Base-by-base conservation (phyloP, 805 yeast genomes). In the Wickerhamomyces subpelliculosus region DNA sequence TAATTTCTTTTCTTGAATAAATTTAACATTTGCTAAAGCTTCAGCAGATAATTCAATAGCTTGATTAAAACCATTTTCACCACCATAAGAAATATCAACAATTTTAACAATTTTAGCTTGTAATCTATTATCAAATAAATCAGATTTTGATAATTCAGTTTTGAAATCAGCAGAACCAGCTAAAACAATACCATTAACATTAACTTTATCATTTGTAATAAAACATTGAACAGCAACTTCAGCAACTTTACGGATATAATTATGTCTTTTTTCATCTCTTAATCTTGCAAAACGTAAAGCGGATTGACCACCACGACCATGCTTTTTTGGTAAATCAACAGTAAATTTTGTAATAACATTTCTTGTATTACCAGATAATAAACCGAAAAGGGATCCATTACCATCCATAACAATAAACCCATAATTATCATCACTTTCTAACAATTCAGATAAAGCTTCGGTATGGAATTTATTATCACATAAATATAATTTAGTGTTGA, bases 251-350 rank as follows among this genome's bases (percentile, higher is more conserved):
- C 99, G 79, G 45, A 93, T 94, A 68, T 93, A 93, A 64, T 93
- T 93, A 66, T 93, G 99, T 72, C 99, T 87, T 65, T 93, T 93
- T 68, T 93, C 98, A 54, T 93, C 98, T 76, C 99, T 84, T 64
- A 93, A 75, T 75, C 99, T 89, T 20, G 97, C 82, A 73, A 93
- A 93, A 86, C 99, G 97, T 52, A 93, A 62, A 32, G 99, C 98
- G 46, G 99, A 93, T 72, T 93, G 98, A 83, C 98, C 98, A 84
- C 98, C 98, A 76, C 98, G 84, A 58, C 98, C 98, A 73, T 93
- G 98, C 86, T 93, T 93, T 73, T 93, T 93, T 55, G 99, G 99
- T 55, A 93, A 73, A 65, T 93, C 99, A 40, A 93, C 99, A 2
- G 88, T 84, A 67, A 93, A 93, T 66, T 93, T 93, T 66, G 90